phyloP scores from a whole-genome alignment of 116 monocot species.

The Cymodocea nodosa region DNA sequence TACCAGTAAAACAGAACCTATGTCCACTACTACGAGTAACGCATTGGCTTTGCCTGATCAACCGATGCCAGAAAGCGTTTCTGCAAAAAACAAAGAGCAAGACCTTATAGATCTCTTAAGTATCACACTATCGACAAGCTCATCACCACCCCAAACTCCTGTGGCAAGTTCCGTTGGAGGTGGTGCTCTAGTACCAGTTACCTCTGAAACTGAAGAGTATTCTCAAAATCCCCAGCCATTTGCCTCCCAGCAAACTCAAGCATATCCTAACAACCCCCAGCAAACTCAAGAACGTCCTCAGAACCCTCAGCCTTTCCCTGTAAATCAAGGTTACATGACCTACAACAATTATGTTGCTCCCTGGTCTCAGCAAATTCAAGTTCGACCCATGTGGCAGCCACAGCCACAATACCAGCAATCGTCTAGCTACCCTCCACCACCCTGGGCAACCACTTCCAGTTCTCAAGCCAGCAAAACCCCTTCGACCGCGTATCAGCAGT shows the following conservation, averaged over 20 bases:
- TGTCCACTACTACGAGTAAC: slow-evolving; percentile 22
- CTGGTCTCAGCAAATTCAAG: slow-evolving; percentile 43
- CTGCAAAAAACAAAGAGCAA: slow-evolving; percentile 41
- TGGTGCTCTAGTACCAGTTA: too few species aligned
- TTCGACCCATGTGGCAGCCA: slow-evolving; percentile 11
- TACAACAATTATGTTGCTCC: slow-evolving; percentile 56
- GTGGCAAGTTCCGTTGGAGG: slow-evolving; percentile 7
- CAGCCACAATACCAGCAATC: slow-evolving; percentile 16
- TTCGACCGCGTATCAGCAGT: slow-evolving; percentile 5
- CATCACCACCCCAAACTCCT: slow-evolving; percentile 44
- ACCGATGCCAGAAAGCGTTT: slow-evolving; percentile 27
- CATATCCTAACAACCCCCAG: neutral
- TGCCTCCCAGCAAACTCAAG: neutral
- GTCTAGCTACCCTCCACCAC: slow-evolving; percentile 57
- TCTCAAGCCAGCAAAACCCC: slow-evolving; percentile 11
- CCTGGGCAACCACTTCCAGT: slow-evolving; percentile 35
- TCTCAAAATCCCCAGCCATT: neutral
- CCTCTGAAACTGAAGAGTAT: neutral
- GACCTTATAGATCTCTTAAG: slow-evolving; percentile 74
- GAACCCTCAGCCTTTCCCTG: slow-evolving; percentile 1
- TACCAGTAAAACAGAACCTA: slow-evolving; percentile 19
- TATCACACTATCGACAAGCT: slow-evolving; percentile 38
- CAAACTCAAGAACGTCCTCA: slow-evolving; percentile 4
- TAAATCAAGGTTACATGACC: slow-evolving; percentile 19
- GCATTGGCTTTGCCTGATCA: slow-evolving; percentile 43